phyloP scores from a whole-genome alignment of 2,329 filamentous ascomycete species.

The Hypoxylon sp. region DNA sequence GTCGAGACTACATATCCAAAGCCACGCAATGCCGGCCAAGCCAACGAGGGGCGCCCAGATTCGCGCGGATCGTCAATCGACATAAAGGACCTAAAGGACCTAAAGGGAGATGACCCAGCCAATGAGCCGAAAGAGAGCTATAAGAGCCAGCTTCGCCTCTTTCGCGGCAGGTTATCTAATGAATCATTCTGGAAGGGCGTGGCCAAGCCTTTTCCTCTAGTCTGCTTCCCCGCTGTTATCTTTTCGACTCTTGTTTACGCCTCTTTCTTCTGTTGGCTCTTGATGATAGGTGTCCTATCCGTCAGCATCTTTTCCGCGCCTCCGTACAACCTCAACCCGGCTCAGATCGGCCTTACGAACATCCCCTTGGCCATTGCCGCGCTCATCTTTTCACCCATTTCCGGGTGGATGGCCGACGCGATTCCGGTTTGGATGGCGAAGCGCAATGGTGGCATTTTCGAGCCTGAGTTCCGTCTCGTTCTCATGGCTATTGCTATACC shows the following conservation, averaged over 20 bases:
- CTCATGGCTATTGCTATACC: constrained; percentile 44
- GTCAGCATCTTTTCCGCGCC: constrained; percentile 43
- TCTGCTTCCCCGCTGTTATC: constrained; percentile 47
- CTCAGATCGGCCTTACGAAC: constrained; percentile 46
- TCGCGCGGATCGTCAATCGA: constrained; percentile 29
- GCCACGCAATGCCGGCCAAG: constrained; percentile 10
- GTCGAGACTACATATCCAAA: constrained; percentile 57
- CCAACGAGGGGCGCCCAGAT: constrained; percentile 23
- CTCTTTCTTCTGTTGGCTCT: constrained; percentile 46
- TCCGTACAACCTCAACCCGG: constrained; percentile 43
- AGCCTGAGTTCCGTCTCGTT: constrained; percentile 46
- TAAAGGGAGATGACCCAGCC: constrained; percentile 31
- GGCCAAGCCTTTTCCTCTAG: constrained; percentile 47
- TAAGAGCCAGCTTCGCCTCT: constrained; percentile 44
- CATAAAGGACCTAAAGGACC: constrained; percentile 27
- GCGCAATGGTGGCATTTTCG: constrained; percentile 43
- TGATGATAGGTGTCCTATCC: constrained; percentile 46
- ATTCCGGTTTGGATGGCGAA: constrained; percentile 46
- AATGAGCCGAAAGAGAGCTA: constrained; percentile 41
- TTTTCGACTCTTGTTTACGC: constrained; percentile 47
- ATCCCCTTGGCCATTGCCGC: constrained; percentile 42
- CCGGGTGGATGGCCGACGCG: constrained; percentile 46
- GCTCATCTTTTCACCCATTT: constrained; percentile 44
- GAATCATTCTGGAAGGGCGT: constrained; percentile 48
- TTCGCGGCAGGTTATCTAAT: constrained; percentile 47